Evolutionary conservation across 2,329 filamentous ascomycete genomes (phyloP).

Genomic region (Calonectria crousiana): DNA sequence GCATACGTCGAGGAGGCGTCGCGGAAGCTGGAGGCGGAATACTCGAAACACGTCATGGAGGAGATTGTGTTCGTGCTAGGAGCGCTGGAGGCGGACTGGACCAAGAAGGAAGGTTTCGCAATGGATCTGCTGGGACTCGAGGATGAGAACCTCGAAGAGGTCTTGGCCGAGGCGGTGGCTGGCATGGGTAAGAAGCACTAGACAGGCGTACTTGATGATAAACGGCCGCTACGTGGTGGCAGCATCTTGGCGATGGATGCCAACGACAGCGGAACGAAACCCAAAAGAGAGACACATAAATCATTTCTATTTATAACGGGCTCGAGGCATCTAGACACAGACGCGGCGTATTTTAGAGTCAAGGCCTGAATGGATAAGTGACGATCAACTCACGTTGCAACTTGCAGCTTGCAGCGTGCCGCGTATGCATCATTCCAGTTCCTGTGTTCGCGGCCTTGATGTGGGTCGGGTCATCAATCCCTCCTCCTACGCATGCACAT

Average conservation of each 20-base stretch:
- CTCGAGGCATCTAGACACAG: background rate
- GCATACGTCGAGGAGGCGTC: constrained; percentile 54
- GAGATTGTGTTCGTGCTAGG: constrained; percentile 64
- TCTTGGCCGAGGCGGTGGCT: constrained; percentile 52
- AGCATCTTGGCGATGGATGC: background rate
- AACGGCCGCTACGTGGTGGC: background rate
- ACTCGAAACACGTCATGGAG: constrained; percentile 51
- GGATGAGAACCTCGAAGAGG: constrained; percentile 60
- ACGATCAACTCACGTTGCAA: background rate
- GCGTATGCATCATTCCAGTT: background rate
- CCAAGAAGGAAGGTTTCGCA: constrained; percentile 56
- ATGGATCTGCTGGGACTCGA: constrained; percentile 61
- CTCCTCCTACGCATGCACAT: constrained; percentile 5
- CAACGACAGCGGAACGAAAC: constrained; percentile 2
- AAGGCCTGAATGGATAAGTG: background rate
- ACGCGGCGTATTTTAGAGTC: background rate
- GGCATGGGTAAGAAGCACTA: constrained; percentile 27
- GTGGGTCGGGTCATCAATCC: constrained; percentile 26
- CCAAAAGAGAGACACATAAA: background rate
- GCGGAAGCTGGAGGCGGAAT: constrained; percentile 53
- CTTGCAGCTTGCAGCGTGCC: background rate
- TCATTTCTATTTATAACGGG: background rate
- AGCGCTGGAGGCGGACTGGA: constrained; percentile 62
- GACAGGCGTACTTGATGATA: background rate
- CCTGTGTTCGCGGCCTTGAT: background rate